Base-by-base conservation (phyloP, 129 eudicot genomes). In the Glebionis coronaria region DNA sequence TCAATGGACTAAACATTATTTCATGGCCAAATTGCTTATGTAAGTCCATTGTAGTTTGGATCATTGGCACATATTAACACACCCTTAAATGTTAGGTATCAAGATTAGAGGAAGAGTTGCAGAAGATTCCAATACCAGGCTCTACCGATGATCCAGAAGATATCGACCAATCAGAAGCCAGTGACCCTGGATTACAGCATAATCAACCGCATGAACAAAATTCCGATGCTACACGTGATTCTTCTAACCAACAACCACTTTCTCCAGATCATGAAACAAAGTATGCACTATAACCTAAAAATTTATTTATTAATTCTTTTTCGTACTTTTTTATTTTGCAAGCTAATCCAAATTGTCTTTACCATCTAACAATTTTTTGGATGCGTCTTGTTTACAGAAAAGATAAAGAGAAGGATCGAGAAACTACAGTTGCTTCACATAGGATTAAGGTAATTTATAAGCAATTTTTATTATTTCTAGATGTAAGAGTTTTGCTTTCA, bases 91-190 rank as follows among this genome's bases (percentile, higher is more conserved):
- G 67, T 61, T 80, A 94, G 99, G 95, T 94, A 73, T 74, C 86
- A 60, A 78, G 76, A 55, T 78, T 94, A 61, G 83, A 78, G 55
- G 88, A 89, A 51, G 85, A 77, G 71, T 65, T 89, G 74, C 84
- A 84, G 56, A 87, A 82, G 76, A 87, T 54, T 63, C 71, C 79
- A 27, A 2, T 49, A 65, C 60, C 84, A 51, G 62, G 80, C 45
- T 40, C 73, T 75, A 59, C 63, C 21, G 85, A 81, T 79, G 88
- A 84, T 47, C 71, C 78, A 52, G 72, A 80, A 61, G 81, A 83
- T 38, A 78, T 70, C 21, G 82, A 78, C 63, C 74, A 56, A 65
- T 79, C 76, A 45, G 95, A 82, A 71, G 76, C 77, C 52, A 84
- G 73, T 74, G 79, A 80, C 25, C 56, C 16, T 44, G 80, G 69